Evolutionary conservation across 495 filamentous ascomycete species (phyloP).

Genomic region (Penicillium flavigenum): DNA sequence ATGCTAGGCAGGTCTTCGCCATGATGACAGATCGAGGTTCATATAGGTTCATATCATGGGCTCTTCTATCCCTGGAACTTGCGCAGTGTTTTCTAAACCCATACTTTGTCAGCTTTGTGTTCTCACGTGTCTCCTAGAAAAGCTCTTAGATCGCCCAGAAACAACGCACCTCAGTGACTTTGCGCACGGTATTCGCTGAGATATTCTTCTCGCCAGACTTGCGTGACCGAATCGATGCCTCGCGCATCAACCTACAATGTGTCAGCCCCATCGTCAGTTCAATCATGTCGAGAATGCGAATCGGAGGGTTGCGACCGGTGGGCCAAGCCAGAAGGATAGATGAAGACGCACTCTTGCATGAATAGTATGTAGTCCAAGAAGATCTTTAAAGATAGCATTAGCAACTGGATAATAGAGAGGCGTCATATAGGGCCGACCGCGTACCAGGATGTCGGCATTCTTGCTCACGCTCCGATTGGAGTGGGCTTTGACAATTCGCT

Average conservation of each 20-base stretch:
- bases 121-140: background rate
- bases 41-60: background rate
- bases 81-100: conserved; percentile 60
- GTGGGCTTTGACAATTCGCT: conserved; percentile 87
- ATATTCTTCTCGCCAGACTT: conserved; percentile 70
- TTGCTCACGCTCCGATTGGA: conserved; percentile 76
- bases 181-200: conserved; percentile 70
- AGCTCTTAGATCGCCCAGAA: background rate
- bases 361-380: conserved; percentile 90
- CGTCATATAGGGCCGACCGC: conserved; percentile 15
- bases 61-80: conserved; percentile 69
- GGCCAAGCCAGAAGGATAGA: background rate
- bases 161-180: conserved; percentile 67
- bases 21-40: background rate
- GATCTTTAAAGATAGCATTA: conserved; percentile 50
- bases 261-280: conserved; percentile 3
- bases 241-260: conserved; percentile 69
- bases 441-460: conserved; percentile 83
- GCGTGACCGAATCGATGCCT: conserved; percentile 75
- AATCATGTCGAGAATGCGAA: background rate
- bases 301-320: background rate
- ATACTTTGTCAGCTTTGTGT: conserved; percentile 14
- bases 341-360: conserved; percentile 69
- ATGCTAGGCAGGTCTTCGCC: background rate
- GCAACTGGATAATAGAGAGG: background rate